phyloP scores from a whole-genome alignment of 116 monocot species.

The Dioscorea cayenensis region DNA sequence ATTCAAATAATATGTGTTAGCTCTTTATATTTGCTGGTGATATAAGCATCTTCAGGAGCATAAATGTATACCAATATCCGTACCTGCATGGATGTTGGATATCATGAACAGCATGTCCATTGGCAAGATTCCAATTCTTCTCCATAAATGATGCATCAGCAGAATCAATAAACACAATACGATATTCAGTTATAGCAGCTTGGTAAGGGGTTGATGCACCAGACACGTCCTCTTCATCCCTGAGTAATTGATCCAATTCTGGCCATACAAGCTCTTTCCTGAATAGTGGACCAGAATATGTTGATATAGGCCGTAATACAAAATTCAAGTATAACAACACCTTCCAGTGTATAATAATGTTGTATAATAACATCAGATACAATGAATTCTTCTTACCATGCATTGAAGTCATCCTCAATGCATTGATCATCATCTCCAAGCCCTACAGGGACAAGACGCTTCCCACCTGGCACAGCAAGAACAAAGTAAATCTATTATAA shows the following conservation, averaged over 20 bases:
- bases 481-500: not conserved
- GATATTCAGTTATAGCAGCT: slow-evolving; percentile 85
- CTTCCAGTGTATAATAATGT: too few species aligned
- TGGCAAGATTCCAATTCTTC: slow-evolving; percentile 54
- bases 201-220: slow-evolving; percentile 58
- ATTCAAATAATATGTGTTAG: slow-evolving; percentile 3
- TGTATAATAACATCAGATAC: too few species aligned
- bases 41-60: not conserved
- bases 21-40: not conserved
- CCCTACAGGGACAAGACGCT: slow-evolving; percentile 61
- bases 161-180: slow-evolving; percentile 54
- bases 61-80: not conserved
- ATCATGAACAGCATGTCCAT: slow-evolving; percentile 64
- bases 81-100: slow-evolving; percentile 94
- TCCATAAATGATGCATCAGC: slow-evolving; percentile 26
- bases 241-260: slow-evolving; percentile 74
- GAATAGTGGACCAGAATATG: not conserved
- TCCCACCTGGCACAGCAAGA: slow-evolving; percentile 46
- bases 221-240: slow-evolving; percentile 57
- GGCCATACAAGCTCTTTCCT: slow-evolving; percentile 92
- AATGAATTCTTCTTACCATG: slow-evolving; percentile 44
- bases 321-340: too few species aligned
- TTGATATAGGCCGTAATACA: not conserved
- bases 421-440: slow-evolving; percentile 99
- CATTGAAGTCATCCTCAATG: slow-evolving; percentile 92